Base-by-base conservation (phyloP, 164 flowering plant species). In the Tinospora cordifolia region DNA sequence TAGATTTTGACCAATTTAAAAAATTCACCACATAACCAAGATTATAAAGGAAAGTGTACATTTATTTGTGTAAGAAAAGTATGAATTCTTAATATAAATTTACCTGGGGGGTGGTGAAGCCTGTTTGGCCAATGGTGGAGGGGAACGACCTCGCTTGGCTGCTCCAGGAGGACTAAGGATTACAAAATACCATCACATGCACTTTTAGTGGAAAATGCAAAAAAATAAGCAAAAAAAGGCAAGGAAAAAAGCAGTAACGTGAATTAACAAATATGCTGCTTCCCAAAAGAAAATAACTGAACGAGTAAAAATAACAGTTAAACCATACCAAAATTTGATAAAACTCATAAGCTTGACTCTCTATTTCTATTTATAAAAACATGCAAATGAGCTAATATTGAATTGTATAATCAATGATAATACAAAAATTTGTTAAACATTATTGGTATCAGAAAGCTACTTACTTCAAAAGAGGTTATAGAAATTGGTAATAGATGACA, bases 101-200 rank as follows among this genome's bases (percentile, higher is more conserved):
- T 74, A 91, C 97, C 92, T 84, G 7, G 90, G 88, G 17, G 89
- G 87, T 12, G 97, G 89, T 62, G 93, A 81, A 63, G 82, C 68
- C 66, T 77, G 83, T 72, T 85, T 86, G 62, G 87, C 54, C 36
- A 65, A 84, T 17, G 87, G 87, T 27, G 84, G 85, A 19, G 95
- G 90, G 15, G 91, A 84, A 9, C 87, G 95, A 60, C 87, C 87
- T 74, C 92, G 83, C 77, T 72, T 83, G 10, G 80, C 82, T 62
- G 69, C 83, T 51, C 72, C 88, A 38, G 75, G 71, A 75, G 90
- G 82, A 71, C 92, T 85, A 82, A 22, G 44, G 25, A 34, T 5
- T 21, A 17, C 21, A 64, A 67, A 8, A 44, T 41, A 39, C 9
- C 5, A 13, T 65, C 26, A 72, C 57, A 38, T 65, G 54, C 54